A percentile compares a stretch with the other conserved stretches of the same genome.
Evolutionary conservation across 257 asterid genomes (phyloP).

Genomic region (Solanum stenotomum): DNA sequence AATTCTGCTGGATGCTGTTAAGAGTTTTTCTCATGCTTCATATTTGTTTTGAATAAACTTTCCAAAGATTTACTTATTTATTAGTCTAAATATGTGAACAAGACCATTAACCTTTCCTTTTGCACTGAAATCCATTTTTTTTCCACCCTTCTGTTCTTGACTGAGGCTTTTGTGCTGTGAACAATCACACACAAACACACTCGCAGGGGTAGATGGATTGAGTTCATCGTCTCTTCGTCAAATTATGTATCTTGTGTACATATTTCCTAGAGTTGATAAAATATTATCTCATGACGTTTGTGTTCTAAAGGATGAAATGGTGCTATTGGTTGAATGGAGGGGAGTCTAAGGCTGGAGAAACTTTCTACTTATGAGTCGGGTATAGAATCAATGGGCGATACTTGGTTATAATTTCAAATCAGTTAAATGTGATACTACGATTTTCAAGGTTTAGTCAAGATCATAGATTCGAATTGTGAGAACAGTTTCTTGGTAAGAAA

Average conservation of each 20-base stretch:
- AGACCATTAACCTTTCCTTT: not conserved
- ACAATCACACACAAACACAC: not conserved
- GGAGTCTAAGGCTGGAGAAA: not conserved
- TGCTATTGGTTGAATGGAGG: not conserved
- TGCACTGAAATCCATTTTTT: not conserved
- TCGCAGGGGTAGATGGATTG: not conserved
- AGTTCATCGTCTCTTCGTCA: not conserved
- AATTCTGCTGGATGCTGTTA: conserved; percentile 10
- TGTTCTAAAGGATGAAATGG: not conserved
- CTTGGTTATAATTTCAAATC: too few species aligned
- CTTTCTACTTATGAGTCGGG: not conserved
- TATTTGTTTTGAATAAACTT: not conserved
- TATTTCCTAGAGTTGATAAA: not conserved
- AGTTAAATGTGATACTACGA: not conserved
- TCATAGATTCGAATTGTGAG: not conserved
- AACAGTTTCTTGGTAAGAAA: too few species aligned
- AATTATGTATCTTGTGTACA: not conserved
- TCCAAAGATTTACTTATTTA: not conserved
- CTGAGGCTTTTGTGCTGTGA: not conserved
- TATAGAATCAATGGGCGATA: not conserved
- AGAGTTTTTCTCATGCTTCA: not conserved
- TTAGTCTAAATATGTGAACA: not conserved
- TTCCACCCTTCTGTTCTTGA: not conserved
- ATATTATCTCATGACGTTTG: not conserved
- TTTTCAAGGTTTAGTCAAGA: not conserved